phyloP scores from a whole-genome alignment of 2,329 filamentous ascomycete genomes.

The Pseudocercospora eumusae region DNA sequence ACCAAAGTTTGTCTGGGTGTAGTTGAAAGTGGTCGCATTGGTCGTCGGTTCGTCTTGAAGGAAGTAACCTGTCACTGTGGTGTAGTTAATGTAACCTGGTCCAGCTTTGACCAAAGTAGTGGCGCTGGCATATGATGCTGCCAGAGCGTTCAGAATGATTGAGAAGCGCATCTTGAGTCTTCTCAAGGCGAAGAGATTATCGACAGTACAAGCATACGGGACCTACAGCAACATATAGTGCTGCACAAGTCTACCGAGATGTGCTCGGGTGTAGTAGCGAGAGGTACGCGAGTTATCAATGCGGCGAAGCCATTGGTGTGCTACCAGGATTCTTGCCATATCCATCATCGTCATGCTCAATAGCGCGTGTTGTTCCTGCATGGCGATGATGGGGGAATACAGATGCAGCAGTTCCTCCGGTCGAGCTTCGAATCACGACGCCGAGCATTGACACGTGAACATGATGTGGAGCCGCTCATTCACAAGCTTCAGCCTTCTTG shows the following conservation, averaged over 20 bases:
- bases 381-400: neutral
- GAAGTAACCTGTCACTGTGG: slow-evolving; percentile 63
- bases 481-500: neutral
- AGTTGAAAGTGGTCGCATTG: slow-evolving; percentile 61
- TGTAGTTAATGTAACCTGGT: slow-evolving; percentile 57
- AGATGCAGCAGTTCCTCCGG: slow-evolving; percentile 1
- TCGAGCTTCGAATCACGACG: slow-evolving; percentile 15
- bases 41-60: slow-evolving; percentile 63
- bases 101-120: slow-evolving; percentile 18
- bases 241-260: neutral
- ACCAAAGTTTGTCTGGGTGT: slow-evolving; percentile 64
- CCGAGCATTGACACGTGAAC: slow-evolving; percentile 17
- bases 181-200: neutral
- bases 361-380: slow-evolving; percentile 8
- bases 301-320: neutral
- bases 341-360: neutral
- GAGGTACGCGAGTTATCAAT: neutral
- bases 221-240: neutral
- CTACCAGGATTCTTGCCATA: neutral
- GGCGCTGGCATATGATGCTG: slow-evolving; percentile 15
- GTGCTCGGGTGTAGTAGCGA: neutral
- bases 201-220: neutral
- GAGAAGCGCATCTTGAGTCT: slow-evolving; percentile 9
- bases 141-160: slow-evolving; percentile 14
- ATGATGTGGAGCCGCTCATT: slow-evolving; percentile 17